Evolutionary conservation across 2,329 filamentous ascomycete species (phyloP).

Genomic region (Aspergillus intermedius): DNA sequence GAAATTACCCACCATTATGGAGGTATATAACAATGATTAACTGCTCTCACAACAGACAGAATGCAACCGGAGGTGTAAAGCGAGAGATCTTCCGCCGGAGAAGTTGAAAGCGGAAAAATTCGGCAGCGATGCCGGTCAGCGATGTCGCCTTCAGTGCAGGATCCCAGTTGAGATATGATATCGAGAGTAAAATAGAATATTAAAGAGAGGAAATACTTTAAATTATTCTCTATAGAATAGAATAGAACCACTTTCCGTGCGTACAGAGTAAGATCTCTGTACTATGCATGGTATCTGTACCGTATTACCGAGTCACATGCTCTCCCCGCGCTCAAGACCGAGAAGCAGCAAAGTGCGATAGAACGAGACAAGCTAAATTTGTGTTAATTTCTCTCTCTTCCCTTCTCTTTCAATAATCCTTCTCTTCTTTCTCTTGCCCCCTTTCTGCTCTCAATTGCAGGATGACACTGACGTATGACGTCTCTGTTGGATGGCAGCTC

Average conservation of each 20-base stretch:
- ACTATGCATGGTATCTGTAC: no score
- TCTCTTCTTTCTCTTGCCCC: conserved; percentile 1
- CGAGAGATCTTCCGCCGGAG: neutral
- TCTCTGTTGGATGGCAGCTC: conserved; percentile 45
- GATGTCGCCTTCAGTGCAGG: no score
- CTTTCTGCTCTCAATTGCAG: conserved; percentile 17
- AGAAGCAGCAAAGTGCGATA: neutral
- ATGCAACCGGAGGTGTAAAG: conserved; percentile 14
- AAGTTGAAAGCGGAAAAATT: conserved; percentile 12
- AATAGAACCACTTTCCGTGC: neutral
- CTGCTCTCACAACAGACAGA: neutral
- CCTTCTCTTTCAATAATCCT: neutral
- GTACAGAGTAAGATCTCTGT: no score
- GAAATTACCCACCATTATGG: neutral
- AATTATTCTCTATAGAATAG: neutral
- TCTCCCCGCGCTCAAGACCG: no score
- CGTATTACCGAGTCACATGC: conserved; percentile 9
- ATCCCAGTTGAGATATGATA: neutral
- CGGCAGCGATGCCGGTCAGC: conserved; percentile 6
- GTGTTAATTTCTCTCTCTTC: neutral
- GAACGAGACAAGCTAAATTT: neutral
- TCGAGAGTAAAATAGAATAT: neutral
- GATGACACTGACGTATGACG: conserved; percentile 29
- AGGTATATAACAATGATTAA: neutral
- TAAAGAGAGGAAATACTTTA: neutral